These are phyloP conservation scores for Cordyceps cateniannulata DNA, from an alignment of 2,329 filamentous ascomycete species.

Conservation along the genomic window DNA sequence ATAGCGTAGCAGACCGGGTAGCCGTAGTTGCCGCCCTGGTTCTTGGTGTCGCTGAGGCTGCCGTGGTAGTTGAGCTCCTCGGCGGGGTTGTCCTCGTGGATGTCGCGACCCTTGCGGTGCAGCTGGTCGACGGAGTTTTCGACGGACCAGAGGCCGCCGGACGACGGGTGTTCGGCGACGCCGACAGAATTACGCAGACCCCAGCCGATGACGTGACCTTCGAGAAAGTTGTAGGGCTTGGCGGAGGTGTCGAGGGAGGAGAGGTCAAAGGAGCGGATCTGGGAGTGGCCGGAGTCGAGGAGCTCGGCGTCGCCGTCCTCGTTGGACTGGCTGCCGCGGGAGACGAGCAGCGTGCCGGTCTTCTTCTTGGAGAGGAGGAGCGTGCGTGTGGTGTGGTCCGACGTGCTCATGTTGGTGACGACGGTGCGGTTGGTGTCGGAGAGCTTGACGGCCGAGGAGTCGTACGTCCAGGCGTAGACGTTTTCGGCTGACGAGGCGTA, in stretches of 20 bases:
- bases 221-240: slow-evolving; percentile 36
- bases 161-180: slow-evolving; percentile 53
- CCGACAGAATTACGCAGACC: slow-evolving; percentile 69
- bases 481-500: slow-evolving; percentile 51
- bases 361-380: slow-evolving; percentile 52
- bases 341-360: slow-evolving; percentile 55
- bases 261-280: slow-evolving; percentile 55
- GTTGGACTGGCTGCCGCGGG: slow-evolving; percentile 57
- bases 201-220: slow-evolving; percentile 53
- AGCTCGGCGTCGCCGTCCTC: slow-evolving; percentile 50
- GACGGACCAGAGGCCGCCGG: slow-evolving; percentile 51
- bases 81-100: slow-evolving; percentile 63
- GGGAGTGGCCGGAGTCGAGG: slow-evolving; percentile 51
- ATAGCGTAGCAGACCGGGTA: slow-evolving; percentile 65
- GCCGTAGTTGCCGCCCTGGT: slow-evolving; percentile 53
- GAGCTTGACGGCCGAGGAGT: slow-evolving; percentile 44
- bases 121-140: slow-evolving; percentile 68
- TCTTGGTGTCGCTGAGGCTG: slow-evolving; percentile 32
- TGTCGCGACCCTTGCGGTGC: slow-evolving; percentile 48
- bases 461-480: slow-evolving; percentile 62
- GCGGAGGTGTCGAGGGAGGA: slow-evolving; percentile 21
- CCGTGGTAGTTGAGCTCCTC: slow-evolving; percentile 72
- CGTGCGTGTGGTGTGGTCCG: slow-evolving; percentile 60
- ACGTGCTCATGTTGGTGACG: slow-evolving; percentile 55
- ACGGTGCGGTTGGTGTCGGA: slow-evolving; percentile 39